A percentile compares a stretch with the other conserved stretches of the same genome.
These are phyloP conservation scores for Rhizopus stolonifer DNA, from an alignment of 371 early-diverging fungal genomes.

Conservation along the genomic window DNA sequence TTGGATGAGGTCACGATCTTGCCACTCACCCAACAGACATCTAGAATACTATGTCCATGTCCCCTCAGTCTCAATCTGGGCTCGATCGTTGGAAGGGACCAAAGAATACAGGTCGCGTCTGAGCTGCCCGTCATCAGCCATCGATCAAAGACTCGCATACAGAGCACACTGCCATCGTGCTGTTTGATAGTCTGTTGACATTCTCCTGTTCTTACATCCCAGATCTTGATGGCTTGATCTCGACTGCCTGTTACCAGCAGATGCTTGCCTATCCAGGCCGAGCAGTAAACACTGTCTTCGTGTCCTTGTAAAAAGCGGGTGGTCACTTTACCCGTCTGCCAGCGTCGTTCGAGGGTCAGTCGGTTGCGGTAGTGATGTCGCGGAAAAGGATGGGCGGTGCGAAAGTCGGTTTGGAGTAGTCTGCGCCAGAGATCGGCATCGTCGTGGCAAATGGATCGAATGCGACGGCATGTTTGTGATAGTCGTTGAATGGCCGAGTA, in stretches of 20 bases:
- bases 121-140: conserved; percentile 89
- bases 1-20: conserved; percentile 86
- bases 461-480: conserved; percentile 22
- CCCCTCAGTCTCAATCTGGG: conserved; percentile 54
- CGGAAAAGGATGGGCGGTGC: not conserved
- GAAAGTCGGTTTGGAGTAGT: conserved; percentile 25
- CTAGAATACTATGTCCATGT: conserved; percentile 80
- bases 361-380: conserved; percentile 30
- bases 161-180: conserved; percentile 88
- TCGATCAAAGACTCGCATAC: conserved; percentile 80
- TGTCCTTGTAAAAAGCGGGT: conserved; percentile 74
- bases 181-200: conserved; percentile 52
- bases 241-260: conserved; percentile 90
- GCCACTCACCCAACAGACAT: conserved; percentile 69
- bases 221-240: conserved; percentile 84
- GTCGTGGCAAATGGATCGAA: conserved; percentile 25
- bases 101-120: conserved; percentile 86
- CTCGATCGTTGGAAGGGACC: conserved; percentile 66
- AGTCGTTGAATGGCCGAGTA: conserved; percentile 21
- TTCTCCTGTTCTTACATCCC: conserved; percentile 71
- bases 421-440: conserved; percentile 30
- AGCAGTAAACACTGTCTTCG: conserved; percentile 90
- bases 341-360: conserved; percentile 26
- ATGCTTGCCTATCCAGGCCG: conserved; percentile 74
- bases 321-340: conserved; percentile 36